A percentile compares a stretch with the other conserved stretches of the same genome.
phyloP scores from a whole-genome alignment of 495 filamentous ascomycete species.

The Lasiosphaeria ovina region DNA sequence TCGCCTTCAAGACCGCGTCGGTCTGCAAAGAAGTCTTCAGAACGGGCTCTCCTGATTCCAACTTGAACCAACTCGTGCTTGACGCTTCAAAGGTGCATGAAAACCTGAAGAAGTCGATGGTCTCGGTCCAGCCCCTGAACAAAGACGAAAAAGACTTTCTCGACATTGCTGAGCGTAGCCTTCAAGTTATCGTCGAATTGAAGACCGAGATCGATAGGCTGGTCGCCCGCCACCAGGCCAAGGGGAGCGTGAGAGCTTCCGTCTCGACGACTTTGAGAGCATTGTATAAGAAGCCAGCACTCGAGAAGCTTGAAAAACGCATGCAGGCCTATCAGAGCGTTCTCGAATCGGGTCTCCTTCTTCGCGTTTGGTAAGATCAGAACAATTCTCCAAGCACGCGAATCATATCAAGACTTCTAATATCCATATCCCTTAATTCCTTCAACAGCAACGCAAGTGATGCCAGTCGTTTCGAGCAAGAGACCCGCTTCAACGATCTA shows the following conservation, averaged over 20 bases:
- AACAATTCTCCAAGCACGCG: neutral
- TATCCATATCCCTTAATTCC: neutral
- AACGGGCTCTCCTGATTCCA: conserved; percentile 16
- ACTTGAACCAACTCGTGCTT: conserved; percentile 1
- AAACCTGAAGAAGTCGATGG: conserved; percentile 12
- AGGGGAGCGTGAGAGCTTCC: conserved; percentile 3
- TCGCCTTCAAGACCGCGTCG: conserved; percentile 14
- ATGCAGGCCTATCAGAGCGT: conserved; percentile 10
- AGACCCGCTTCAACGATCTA: conserved; percentile 3
- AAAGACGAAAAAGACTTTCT: conserved; percentile 12
- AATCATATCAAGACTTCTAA: too few species aligned
- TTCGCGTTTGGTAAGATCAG: conserved; percentile 13
- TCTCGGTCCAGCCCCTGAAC: conserved; percentile 7
- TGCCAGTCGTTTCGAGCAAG: conserved; percentile 9
- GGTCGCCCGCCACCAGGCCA: neutral
- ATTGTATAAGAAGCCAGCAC: neutral
- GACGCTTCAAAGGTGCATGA: neutral
- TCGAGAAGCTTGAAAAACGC: conserved; percentile 9
- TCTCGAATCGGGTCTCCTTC: conserved; percentile 11
- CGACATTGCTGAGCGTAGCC: neutral
- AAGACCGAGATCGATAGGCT: conserved; percentile 5
- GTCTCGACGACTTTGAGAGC: neutral
- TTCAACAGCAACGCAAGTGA: conserved; percentile 5
- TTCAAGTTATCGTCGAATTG: neutral
- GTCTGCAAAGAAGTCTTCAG: conserved; percentile 10